Conservation (phyloP, 192 early-diverging fungal species). For the Podila horticola region DNA sequence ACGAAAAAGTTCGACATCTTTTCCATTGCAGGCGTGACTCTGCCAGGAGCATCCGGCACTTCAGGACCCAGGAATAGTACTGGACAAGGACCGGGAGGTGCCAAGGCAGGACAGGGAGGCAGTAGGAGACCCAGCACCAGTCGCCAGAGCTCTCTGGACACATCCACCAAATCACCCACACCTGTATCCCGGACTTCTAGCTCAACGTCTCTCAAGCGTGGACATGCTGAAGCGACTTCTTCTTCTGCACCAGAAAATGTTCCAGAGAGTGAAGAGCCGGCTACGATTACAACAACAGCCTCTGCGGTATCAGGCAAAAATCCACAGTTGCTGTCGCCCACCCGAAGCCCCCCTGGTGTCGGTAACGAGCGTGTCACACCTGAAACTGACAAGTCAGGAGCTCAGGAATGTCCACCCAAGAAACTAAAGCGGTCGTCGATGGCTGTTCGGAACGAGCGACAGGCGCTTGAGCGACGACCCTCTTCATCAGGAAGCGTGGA, state of each 20-base stretch:
- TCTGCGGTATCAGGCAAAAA: neutral
- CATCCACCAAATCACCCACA: neutral
- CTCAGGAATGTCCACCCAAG: conserved; percentile 11
- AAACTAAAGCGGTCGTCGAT: conserved; percentile 47
- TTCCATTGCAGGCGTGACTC: conserved; percentile 5
- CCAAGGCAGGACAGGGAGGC: neutral
- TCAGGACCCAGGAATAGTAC: neutral
- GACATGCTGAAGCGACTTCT: neutral
- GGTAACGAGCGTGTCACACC: neutral
- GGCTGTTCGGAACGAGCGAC: conserved; percentile 18
- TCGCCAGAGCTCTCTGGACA: neutral
- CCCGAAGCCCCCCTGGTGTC: neutral
- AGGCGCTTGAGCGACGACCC: neutral
- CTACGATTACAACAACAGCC: neutral
- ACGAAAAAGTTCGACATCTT: conserved; percentile 6
- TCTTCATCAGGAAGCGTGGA: neutral
- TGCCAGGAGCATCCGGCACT: neutral
- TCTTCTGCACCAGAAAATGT: neutral
- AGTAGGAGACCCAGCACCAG: neutral
- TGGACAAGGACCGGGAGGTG: neutral
- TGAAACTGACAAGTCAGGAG: neutral
- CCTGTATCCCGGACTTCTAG: neutral
- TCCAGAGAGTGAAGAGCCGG: neutral
- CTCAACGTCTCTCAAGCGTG: neutral
- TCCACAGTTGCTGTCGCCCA: neutral